Percentiles rank a stretch among this genome's conserved stretches.
These are phyloP conservation scores for Xylaria sp. DNA, from an alignment of 2,329 filamentous ascomycete genomes.

Conservation along the genomic window DNA sequence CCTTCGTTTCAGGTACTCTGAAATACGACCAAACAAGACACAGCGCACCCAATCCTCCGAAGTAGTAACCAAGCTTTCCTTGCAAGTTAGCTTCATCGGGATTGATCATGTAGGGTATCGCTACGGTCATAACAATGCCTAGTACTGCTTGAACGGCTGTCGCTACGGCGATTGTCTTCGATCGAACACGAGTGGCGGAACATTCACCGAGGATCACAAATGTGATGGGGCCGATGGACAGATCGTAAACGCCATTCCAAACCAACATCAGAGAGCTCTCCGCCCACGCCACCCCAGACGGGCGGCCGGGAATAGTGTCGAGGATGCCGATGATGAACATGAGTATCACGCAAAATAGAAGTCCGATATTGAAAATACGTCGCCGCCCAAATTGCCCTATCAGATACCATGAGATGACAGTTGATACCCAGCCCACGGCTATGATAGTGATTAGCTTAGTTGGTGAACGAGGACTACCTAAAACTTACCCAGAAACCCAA, in stretches of 20 bases:
- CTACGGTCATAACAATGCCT: conserved; percentile 57
- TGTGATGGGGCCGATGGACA: conserved; percentile 61
- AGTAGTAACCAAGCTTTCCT: conserved; percentile 57
- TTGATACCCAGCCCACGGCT: conserved; percentile 63
- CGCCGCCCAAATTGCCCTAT: conserved; percentile 63
- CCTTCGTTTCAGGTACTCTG: conserved; percentile 49
- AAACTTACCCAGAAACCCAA: conserved; percentile 58
- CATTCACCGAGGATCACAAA: conserved; percentile 67
- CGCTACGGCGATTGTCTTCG: conserved; percentile 58
- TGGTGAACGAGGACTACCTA: not conserved
- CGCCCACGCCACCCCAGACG: conserved; percentile 56
- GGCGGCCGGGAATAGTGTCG: conserved; percentile 57
- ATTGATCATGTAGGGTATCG: conserved; percentile 59
- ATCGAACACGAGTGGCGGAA: conserved; percentile 57
- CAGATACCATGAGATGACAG: conserved; percentile 64
- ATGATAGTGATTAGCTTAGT: conserved; percentile 30
- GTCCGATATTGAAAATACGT: conserved; percentile 61
- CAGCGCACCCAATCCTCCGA: conserved; percentile 52
- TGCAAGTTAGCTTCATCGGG: conserved; percentile 57
- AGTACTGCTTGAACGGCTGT: conserved; percentile 56
- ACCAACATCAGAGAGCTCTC: conserved; percentile 63
- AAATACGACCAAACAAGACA: conserved; percentile 54
- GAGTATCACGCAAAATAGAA: conserved; percentile 56
- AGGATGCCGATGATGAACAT: conserved; percentile 61
- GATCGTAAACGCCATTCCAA: conserved; percentile 63